These are phyloP conservation scores for Aechmea fasciata DNA, from an alignment of 176 grass and related monocot genomes.

Conservation along the genomic window DNA sequence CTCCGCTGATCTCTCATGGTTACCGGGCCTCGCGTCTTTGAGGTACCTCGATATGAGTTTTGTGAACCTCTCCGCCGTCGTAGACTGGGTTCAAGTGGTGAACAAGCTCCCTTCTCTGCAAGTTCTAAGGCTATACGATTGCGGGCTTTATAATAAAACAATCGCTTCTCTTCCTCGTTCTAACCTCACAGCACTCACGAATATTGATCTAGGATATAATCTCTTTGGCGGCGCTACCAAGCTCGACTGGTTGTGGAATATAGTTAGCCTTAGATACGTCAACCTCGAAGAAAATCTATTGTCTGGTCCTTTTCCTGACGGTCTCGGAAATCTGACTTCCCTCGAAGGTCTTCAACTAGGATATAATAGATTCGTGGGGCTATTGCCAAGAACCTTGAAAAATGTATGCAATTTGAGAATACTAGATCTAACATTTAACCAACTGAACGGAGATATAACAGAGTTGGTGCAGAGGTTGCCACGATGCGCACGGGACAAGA, in stretches of 20 bases:
- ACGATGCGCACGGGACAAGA: neutral
- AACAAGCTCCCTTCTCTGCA: conserved; percentile 14
- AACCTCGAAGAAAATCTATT: neutral
- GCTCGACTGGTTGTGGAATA: conserved; percentile 23
- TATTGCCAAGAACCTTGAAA: neutral
- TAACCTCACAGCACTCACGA: conserved; percentile 24
- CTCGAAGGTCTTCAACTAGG: neutral
- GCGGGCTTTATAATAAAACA: neutral
- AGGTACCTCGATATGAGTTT: conserved; percentile 8
- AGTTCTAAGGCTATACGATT: neutral
- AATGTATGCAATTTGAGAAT: neutral
- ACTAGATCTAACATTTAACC: neutral
- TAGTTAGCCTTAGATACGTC: conserved; percentile 6
- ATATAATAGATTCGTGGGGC: neutral
- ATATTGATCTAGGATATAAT: conserved; percentile 4
- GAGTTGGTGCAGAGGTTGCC: neutral
- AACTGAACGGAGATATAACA: neutral
- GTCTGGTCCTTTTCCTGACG: neutral
- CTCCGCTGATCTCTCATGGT: conserved; percentile 23
- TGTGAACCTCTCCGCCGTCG: neutral
- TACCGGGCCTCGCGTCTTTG: conserved; percentile 2
- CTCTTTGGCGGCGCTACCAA: neutral
- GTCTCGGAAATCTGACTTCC: conserved; percentile 18
- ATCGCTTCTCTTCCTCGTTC: neutral
- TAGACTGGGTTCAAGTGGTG: conserved; percentile 15